Evolutionary conservation across 208 protist genomes (phyloP).

Genomic region (Trypanosomatidae sp.): DNA sequence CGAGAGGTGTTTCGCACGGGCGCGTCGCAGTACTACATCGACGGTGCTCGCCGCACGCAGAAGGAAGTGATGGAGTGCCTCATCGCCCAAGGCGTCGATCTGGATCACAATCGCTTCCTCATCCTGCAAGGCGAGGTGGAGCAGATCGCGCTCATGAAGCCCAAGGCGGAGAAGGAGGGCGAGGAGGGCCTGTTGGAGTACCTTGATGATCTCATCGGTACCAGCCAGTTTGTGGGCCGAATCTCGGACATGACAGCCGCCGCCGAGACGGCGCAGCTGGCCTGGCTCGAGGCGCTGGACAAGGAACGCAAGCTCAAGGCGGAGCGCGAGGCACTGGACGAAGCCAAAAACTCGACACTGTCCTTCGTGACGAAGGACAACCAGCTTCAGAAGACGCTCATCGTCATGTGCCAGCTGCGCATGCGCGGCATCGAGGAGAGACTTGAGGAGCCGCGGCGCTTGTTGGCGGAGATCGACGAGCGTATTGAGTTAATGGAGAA

Average conservation of each 20-base stretch:
- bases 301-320: slow-evolving; percentile 92
- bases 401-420: slow-evolving; percentile 92
- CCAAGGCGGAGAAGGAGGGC: slow-evolving; percentile 96
- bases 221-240: slow-evolving; percentile 87
- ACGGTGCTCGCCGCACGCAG: slow-evolving; percentile 65
- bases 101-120: slow-evolving; percentile 99
- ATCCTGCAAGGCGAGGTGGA: slow-evolving; percentile 99
- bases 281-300: slow-evolving; percentile 92
- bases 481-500: slow-evolving; percentile 60
- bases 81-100: slow-evolving; percentile 97
- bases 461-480: slow-evolving; percentile 68
- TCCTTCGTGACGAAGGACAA: slow-evolving; percentile 94
- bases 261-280: slow-evolving; percentile 94
- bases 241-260: slow-evolving; percentile 87
- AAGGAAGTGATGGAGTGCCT: slow-evolving; percentile 92
- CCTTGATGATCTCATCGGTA: slow-evolving; percentile 99
- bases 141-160: slow-evolving; percentile 99
- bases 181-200: slow-evolving; percentile 99
- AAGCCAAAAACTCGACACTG: slow-evolving; percentile 94
- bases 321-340: slow-evolving; percentile 94
- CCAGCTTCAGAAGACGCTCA: slow-evolving; percentile 90
- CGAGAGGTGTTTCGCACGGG: slow-evolving; percentile 92
- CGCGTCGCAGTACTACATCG: slow-evolving; percentile 96
- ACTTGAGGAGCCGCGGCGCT: slow-evolving; percentile 70
- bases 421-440: slow-evolving; percentile 72